These are phyloP conservation scores for Colletotrichum noveboracense DNA, from an alignment of 2,329 filamentous ascomycete genomes.

Conservation along the genomic window DNA sequence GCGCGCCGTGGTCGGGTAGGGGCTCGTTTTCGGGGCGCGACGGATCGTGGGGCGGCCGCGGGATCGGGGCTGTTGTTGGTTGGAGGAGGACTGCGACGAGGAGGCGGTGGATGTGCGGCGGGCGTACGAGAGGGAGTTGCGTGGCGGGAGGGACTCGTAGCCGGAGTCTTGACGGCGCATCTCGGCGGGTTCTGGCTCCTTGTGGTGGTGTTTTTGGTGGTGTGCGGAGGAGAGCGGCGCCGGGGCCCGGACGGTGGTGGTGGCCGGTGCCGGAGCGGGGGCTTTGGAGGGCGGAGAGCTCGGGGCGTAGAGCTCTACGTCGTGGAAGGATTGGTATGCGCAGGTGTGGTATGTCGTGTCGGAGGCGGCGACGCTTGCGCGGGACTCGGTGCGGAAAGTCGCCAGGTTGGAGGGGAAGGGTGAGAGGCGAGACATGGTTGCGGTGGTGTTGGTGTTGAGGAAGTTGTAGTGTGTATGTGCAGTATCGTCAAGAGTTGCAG, in stretches of 20 bases:
- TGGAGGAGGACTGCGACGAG: conserved; percentile 29
- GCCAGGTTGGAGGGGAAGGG: conserved; percentile 18
- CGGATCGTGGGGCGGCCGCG: conserved; percentile 47
- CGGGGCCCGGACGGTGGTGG: conserved; percentile 2
- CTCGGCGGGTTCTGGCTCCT: conserved; percentile 34
- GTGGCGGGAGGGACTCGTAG: conserved; percentile 57
- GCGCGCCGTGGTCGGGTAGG: conserved; percentile 17
- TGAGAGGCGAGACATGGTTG: conserved; percentile 21
- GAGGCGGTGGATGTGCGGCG: conserved; percentile 40
- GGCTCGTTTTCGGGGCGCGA: conserved; percentile 44
- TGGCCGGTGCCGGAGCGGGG: conserved; percentile 17
- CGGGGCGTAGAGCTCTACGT: conserved; percentile 53
- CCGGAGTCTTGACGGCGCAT: conserved; percentile 65
- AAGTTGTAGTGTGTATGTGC: background rate
- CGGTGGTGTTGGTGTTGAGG: background rate
- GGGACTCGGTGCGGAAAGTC: conserved; percentile 34
- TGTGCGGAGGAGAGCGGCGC: background rate
- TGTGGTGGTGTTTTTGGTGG: conserved; percentile 11
- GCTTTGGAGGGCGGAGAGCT: conserved; percentile 29
- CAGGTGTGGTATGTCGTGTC: conserved; percentile 49
- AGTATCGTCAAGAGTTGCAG: background rate
- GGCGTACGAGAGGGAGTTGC: conserved; percentile 37
- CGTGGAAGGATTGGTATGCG: conserved; percentile 53
- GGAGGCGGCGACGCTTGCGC: conserved; percentile 49
- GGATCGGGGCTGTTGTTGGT: conserved; percentile 29